phyloP scores from a whole-genome alignment of 192 early-diverging fungal genomes.

The Rhizophlyctis rosea region DNA sequence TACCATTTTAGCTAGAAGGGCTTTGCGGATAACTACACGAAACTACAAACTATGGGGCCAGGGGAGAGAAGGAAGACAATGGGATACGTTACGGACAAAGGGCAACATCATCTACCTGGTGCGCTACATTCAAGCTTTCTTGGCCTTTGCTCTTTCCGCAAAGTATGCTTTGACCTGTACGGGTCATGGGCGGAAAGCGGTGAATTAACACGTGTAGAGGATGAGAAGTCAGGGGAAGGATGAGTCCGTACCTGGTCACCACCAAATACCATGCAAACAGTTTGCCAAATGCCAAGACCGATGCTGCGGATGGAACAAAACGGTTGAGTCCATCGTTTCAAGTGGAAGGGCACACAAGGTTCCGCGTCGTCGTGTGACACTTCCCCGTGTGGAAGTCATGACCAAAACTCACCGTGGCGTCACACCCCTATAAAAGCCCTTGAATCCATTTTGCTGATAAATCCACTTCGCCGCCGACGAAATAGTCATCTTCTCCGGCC shows the following conservation, averaged over 20 bases:
- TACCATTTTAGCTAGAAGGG: too few relatives aligned
- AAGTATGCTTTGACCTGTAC: slow-evolving; percentile 46
- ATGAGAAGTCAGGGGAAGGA: too few relatives aligned
- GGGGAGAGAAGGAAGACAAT: too few relatives aligned
- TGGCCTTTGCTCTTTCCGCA: too few relatives aligned
- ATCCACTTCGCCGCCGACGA: slow-evolving; percentile 76
- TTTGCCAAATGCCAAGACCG: slow-evolving; percentile 59
- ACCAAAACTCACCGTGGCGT: slow-evolving; percentile 28
- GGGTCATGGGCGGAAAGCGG: neutral
- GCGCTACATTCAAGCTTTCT: too few relatives aligned
- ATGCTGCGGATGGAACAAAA: slow-evolving; percentile 26
- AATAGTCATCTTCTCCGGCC: slow-evolving; percentile 90
- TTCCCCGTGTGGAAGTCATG: neutral
- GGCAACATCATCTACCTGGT: too few relatives aligned
- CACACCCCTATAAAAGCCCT: slow-evolving; percentile 78
- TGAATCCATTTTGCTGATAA: slow-evolving; percentile 82
- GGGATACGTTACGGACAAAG: too few relatives aligned
- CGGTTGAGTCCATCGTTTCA: neutral
- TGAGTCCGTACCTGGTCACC: slow-evolving; percentile 35
- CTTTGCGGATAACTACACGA: too few relatives aligned
- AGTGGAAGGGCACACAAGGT: neutral
- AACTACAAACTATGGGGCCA: too few relatives aligned
- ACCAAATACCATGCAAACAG: slow-evolving; percentile 31
- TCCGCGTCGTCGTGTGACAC: too few relatives aligned
- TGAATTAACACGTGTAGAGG: neutral